phyloP scores from a whole-genome alignment of 495 filamentous ascomycete species.

The Peziza echinospora region DNA sequence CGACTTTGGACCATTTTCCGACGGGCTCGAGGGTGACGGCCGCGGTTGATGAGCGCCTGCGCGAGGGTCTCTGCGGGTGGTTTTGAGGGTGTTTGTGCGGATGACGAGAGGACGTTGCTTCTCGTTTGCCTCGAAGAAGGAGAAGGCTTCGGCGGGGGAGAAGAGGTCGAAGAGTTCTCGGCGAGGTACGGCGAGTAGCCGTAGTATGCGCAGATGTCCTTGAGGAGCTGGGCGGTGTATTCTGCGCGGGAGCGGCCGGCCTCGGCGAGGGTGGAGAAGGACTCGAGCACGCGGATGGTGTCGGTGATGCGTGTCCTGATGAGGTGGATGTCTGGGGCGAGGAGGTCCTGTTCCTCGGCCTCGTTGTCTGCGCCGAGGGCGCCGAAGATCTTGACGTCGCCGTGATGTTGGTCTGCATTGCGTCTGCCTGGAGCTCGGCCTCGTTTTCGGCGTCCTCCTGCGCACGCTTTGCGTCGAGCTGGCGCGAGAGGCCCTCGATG shows the following conservation, averaged over 20 bases:
- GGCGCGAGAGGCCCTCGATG: slow-evolving; percentile 71
- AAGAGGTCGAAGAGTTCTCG: slow-evolving; percentile 74
- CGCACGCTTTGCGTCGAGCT: slow-evolving; percentile 48
- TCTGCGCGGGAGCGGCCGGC: slow-evolving; percentile 61
- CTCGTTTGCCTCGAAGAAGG: slow-evolving; percentile 98
- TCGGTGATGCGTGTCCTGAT: slow-evolving; percentile 82
- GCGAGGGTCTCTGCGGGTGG: slow-evolving; percentile 79
- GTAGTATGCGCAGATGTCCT: slow-evolving; percentile 57
- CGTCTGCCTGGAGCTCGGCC: slow-evolving; percentile 54
- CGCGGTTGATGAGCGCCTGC: slow-evolving; percentile 87
- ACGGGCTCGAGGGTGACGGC: slow-evolving; percentile 89
- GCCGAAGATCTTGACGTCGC: slow-evolving; percentile 52
- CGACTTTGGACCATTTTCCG: slow-evolving; percentile 96
- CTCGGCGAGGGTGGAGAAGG: slow-evolving; percentile 59
- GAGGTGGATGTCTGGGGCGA: slow-evolving; percentile 71
- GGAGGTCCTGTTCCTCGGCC: slow-evolving; percentile 27
- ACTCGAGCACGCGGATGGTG: slow-evolving; percentile 71
- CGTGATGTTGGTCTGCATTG: slow-evolving; percentile 89
- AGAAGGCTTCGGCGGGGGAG: slow-evolving; percentile 80
- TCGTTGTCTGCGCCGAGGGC: slow-evolving; percentile 30
- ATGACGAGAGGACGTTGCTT: slow-evolving; percentile 64
- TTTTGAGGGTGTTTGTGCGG: slow-evolving; percentile 86
- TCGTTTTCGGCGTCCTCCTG: slow-evolving; percentile 56
- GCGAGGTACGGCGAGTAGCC: slow-evolving; percentile 69
- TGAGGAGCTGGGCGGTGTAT: slow-evolving; percentile 64